Conservation (phyloP, 768 basidiomycete species). For the Mycena galopus region DNA sequence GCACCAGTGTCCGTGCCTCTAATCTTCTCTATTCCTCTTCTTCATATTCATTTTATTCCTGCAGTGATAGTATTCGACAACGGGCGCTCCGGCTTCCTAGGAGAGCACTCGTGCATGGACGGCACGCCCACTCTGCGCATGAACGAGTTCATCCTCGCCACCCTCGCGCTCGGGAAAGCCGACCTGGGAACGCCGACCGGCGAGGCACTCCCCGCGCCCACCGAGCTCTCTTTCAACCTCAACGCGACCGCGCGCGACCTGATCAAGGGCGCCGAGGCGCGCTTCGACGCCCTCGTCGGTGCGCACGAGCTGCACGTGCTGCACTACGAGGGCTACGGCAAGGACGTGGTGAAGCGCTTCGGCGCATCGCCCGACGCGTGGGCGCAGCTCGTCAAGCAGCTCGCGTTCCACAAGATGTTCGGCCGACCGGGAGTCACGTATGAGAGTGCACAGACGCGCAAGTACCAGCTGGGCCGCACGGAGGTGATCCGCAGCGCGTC, state of each 20-base stretch:
- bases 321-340: constrained; percentile 92
- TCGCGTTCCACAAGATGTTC: constrained; percentile 92
- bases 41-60: not conserved
- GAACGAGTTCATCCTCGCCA: constrained; percentile 93
- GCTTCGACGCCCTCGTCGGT: constrained; percentile 82
- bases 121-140: constrained; percentile 95
- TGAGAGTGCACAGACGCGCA: constrained; percentile 94
- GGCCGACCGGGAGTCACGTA: constrained; percentile 85
- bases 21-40: not conserved
- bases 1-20: constrained; percentile 86
- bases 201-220: constrained; percentile 63
- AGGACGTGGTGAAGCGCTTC: constrained; percentile 84
- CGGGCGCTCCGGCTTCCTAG: constrained; percentile 93
- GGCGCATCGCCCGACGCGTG: constrained; percentile 94
- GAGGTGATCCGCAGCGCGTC: constrained; percentile 94
- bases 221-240: constrained; percentile 80
- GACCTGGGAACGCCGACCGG: constrained; percentile 74
- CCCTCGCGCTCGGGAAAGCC: constrained; percentile 78
- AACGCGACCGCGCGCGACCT: constrained; percentile 65
- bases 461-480: constrained; percentile 90
- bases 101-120: constrained; percentile 91
- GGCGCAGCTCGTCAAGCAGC: constrained; percentile 95
- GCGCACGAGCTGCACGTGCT: constrained; percentile 87
- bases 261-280: constrained; percentile 69
- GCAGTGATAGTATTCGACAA: constrained; percentile 95